phyloP scores from a whole-genome alignment of 345 rosid species.

The Euphorbia lathyris region DNA sequence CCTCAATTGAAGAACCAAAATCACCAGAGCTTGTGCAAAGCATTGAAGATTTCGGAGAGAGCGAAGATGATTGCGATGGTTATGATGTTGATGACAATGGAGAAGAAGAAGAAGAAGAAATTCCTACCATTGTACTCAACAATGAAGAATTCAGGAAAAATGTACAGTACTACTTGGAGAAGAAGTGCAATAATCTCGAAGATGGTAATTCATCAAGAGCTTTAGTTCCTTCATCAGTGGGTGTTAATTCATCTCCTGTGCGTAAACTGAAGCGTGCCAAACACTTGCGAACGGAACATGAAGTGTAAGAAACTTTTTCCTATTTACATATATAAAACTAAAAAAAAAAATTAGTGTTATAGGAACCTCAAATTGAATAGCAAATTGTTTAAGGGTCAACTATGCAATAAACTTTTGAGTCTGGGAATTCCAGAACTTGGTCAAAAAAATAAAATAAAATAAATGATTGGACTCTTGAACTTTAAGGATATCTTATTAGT shows the following conservation, averaged over 20 bases:
- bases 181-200: not conserved
- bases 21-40: conserved; percentile 25
- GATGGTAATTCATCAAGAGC: conserved; percentile 32
- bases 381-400: not conserved
- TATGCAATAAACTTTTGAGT: not conserved
- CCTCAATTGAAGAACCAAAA: conserved; percentile 14
- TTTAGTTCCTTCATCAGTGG: conserved; percentile 31
- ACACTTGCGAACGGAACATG: conserved; percentile 26
- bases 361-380: not conserved
- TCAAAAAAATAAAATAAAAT: no score
- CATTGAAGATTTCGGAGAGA: conserved; percentile 26
- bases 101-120: conserved; percentile 25
- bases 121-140: conserved; percentile 38
- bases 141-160: conserved; percentile 25
- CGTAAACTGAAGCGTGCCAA: conserved; percentile 29
- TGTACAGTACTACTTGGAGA: conserved; percentile 19
- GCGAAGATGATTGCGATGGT: not conserved
- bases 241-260: conserved; percentile 35
- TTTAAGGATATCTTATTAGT: no score
- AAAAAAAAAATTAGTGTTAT: not conserved
- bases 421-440: not conserved
- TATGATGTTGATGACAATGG: not conserved
- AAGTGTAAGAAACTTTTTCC: conserved; percentile 12
- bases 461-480: no score
- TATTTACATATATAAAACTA: no score